These are phyloP conservation scores for Spergularia azorica DNA, from an alignment of 179 eudicot genomes.

Conservation along the genomic window DNA sequence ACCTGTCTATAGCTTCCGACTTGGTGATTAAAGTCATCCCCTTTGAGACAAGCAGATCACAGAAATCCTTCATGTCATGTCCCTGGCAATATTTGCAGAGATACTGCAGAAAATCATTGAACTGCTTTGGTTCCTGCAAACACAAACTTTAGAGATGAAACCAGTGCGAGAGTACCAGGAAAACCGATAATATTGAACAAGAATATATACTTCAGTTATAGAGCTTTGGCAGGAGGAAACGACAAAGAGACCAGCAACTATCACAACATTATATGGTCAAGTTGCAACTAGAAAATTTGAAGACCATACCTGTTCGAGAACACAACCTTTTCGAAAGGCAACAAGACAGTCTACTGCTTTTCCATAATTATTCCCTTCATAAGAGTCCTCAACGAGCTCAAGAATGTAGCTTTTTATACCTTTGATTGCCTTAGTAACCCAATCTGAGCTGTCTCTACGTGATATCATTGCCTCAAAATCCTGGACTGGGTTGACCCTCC, in stretches of 20 bases:
- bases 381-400: conserved; percentile 62
- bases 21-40: conserved; percentile 69
- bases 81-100: conserved; percentile 55
- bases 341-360: conserved; percentile 73
- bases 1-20: conserved; percentile 87
- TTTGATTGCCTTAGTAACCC: conserved; percentile 77
- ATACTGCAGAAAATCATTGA: conserved; percentile 64
- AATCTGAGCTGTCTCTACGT: conserved; percentile 81
- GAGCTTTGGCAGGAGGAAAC: too few species aligned
- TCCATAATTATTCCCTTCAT: conserved; percentile 53
- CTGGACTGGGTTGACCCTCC: conserved; percentile 64
- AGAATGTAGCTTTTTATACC: conserved; percentile 61
- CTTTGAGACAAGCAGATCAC: conserved; percentile 56
- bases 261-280: too few species aligned
- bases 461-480: conserved; percentile 93
- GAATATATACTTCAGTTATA: too few species aligned
- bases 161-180: neutral
- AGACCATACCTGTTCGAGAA: conserved; percentile 73
- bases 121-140: conserved; percentile 75
- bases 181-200: neutral
- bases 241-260: too few species aligned
- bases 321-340: conserved; percentile 86
- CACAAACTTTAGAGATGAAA: neutral
- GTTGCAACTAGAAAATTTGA: neutral
- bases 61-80: conserved; percentile 51